Evolutionary conservation across 768 basidiomycete species (phyloP), one percentile per base, ranked within the genome.

Genomic region (Termitomyces sp.): DNA sequence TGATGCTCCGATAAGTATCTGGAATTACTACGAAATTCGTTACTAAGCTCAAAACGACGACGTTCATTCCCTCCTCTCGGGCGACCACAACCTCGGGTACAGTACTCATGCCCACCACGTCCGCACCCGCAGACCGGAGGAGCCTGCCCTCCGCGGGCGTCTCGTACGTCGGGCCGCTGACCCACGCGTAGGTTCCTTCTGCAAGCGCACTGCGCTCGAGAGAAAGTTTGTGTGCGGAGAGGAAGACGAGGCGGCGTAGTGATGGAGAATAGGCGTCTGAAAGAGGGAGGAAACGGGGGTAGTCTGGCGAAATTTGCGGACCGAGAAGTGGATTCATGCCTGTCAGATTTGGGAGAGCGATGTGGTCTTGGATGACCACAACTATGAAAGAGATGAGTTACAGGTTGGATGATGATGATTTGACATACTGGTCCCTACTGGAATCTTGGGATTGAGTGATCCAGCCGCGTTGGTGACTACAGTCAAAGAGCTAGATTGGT

Each of bases 21-120:
- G 84, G 86, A 58, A 90, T 85, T 46, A 92, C 85, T 12, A 95
- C 94, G 65, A 80, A 78, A 72, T 95, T 95, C 28, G 92, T 94
- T 28, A 93, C 89, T 56, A 95, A 78, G 63, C 89, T 93, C 44
- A 95, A 74, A 4, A 89, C 92, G 71, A 90, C 76, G 53, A 89
- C 83, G 54, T 89, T 80, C 56, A 95, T 63, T 0, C 86, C 88
- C 65, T 86, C 88, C 66, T 92, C 85, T 49, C 84, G 72, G 9
- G 88, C 93, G 0, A 84, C 88, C 24, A 94, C 75, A 26, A 95
- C 93, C 71, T 95, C 93, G 0, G 92, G 93, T 16, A 94, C 82
- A 0, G 94, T 95, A 63, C 90, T 92, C 93, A 95, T 95, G 2
- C 93, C 93, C 2, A 94, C 93, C n/a, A 94, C 88, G 64, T 92